Evolutionary conservation across 2,329 filamentous ascomycete species (phyloP).

Genomic region (Penicillium oxalicum): DNA sequence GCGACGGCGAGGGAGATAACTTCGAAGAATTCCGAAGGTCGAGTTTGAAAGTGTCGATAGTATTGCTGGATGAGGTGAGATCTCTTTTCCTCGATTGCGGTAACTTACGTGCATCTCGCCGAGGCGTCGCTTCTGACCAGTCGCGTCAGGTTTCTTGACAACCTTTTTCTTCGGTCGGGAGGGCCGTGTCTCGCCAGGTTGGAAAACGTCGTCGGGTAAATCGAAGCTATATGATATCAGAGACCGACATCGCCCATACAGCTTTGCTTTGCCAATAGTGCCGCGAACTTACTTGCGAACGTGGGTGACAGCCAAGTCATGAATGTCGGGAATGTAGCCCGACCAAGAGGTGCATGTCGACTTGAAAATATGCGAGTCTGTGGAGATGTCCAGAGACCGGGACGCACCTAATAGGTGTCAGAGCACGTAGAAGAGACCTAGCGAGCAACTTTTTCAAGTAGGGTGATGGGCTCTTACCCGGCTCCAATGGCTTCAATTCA

Average conservation of each 20-base stretch:
- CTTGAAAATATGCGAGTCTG: slow-evolving; percentile 81
- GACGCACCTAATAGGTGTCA: slow-evolving; percentile 32
- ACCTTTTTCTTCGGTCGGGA: slow-evolving; percentile 52
- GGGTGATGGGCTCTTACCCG: slow-evolving; percentile 2
- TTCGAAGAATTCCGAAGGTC: slow-evolving; percentile 13
- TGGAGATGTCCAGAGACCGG: slow-evolving; percentile 53
- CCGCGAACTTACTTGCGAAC: slow-evolving; percentile 66
- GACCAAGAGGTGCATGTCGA: slow-evolving; percentile 70
- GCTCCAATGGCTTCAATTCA: slow-evolving; percentile 61
- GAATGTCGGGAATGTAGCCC: slow-evolving; percentile 67
- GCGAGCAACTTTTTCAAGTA: no score
- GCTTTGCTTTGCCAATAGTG: no score
- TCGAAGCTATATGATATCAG: slow-evolving; percentile 57
- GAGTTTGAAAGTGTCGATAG: slow-evolving; percentile 19
- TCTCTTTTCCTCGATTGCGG: slow-evolving; percentile 19
- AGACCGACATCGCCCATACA: background rate
- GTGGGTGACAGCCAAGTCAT: slow-evolving; percentile 74
- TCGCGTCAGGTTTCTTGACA: slow-evolving; percentile 30
- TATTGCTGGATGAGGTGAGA: slow-evolving; percentile 20
- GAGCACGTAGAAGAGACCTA: no score
- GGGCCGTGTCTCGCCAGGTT: slow-evolving; percentile 68
- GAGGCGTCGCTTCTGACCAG: slow-evolving; percentile 36
- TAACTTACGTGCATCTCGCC: slow-evolving; percentile 41
- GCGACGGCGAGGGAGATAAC: slow-evolving; percentile 11
- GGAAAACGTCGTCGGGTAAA: slow-evolving; percentile 83